Evolutionary conservation across 2,329 filamentous ascomycete species (phyloP).

Genomic region (Apiospora malaysiana): DNA sequence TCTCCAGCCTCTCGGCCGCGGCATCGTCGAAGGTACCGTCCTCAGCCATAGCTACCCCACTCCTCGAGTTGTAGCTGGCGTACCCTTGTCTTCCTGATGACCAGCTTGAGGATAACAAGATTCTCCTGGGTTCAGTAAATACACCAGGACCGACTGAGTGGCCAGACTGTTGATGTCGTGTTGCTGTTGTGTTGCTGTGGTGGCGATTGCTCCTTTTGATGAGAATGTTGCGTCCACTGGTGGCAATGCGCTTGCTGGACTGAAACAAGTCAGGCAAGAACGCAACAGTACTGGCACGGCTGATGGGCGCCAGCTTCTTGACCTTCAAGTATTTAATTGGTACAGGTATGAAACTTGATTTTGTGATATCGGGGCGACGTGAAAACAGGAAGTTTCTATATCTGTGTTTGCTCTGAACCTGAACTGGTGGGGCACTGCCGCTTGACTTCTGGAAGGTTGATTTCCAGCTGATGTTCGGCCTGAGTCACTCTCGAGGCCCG

Average conservation of each 20-base stretch:
- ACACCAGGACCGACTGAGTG: too few relatives aligned
- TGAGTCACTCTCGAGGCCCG: background rate
- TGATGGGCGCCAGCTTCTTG: background rate
- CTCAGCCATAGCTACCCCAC: background rate
- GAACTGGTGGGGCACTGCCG: background rate
- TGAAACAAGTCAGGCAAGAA: background rate
- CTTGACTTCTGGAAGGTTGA: background rate
- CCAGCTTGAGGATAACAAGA: background rate
- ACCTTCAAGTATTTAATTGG: background rate
- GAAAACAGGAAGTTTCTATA: background rate
- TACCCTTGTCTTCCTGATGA: too few relatives aligned
- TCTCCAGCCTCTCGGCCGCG: slow-evolving; percentile 24
- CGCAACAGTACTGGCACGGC: background rate
- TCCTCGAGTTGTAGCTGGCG: background rate
- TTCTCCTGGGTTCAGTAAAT: too few relatives aligned
- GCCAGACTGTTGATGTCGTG: background rate
- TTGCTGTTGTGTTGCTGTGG: background rate
- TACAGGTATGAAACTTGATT: background rate
- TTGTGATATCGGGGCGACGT: background rate
- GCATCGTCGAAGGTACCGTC: background rate
- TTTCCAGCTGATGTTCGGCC: background rate
- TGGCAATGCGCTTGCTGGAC: background rate
- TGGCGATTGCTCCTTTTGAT: background rate
- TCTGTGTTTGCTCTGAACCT: background rate
- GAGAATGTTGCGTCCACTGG: background rate